Evolutionary conservation across 148 eudicot genomes (phyloP).

Genomic region (Diospyros kaki): DNA sequence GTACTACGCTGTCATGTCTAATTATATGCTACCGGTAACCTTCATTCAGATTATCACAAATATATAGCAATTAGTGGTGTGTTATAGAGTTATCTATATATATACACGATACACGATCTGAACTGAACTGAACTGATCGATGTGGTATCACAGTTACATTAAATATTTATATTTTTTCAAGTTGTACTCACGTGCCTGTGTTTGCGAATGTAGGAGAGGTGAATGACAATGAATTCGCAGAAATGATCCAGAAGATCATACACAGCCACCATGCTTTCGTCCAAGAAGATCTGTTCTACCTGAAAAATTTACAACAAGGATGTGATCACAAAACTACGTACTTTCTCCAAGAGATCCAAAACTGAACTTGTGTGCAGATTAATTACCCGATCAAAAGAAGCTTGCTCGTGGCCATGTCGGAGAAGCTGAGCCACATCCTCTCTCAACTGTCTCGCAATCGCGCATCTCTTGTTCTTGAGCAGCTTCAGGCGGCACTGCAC

Average conservation of each 20-base stretch:
- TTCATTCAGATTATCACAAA: too few relatives aligned
- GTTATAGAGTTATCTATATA: too few relatives aligned
- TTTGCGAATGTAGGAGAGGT: slow-evolving; percentile 61
- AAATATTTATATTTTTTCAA: too few relatives aligned
- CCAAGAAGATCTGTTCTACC: slow-evolving; percentile 62
- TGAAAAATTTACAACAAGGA: slow-evolving; percentile 21
- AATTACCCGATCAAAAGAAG: slow-evolving; percentile 58
- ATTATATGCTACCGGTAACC: too few relatives aligned
- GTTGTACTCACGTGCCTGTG: slow-evolving; percentile 41
- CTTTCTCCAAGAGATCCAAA: too few relatives aligned
- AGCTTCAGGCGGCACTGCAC: slow-evolving; percentile 70
- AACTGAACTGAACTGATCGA: too few relatives aligned
- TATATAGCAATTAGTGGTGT: too few relatives aligned
- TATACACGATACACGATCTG: too few relatives aligned
- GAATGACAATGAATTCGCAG: slow-evolving; percentile 56
- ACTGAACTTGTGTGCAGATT: background rate
- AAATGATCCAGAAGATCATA: slow-evolving; percentile 59
- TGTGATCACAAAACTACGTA: too few relatives aligned
- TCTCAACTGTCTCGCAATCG: slow-evolving; percentile 39
- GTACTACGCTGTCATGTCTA: too few relatives aligned
- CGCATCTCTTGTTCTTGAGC: slow-evolving; percentile 55
- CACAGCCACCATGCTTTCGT: slow-evolving; percentile 38
- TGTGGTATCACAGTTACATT: too few relatives aligned
- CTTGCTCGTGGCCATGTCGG: slow-evolving; percentile 43
- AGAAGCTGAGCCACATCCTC: slow-evolving; percentile 67